Percentiles rank a stretch among this genome's conserved stretches.
These are phyloP conservation scores for Tuber brumale DNA, from an alignment of 495 filamentous ascomycete genomes.

Conservation along the genomic window DNA sequence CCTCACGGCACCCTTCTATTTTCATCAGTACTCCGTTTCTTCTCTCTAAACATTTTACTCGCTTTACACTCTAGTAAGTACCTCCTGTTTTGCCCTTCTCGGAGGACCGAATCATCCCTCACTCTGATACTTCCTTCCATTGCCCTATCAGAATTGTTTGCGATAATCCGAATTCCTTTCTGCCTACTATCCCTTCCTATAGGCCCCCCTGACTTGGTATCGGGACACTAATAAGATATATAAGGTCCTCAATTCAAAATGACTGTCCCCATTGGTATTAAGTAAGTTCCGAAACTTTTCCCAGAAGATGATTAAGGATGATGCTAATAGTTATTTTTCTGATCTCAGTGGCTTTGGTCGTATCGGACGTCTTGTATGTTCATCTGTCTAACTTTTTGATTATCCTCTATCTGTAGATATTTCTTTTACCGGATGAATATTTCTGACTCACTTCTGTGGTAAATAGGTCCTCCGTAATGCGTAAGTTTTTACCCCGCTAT, in stretches of 20 bases:
- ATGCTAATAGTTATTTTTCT: constrained; percentile 1
- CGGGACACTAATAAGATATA: neutral
- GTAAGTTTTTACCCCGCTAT: constrained; percentile 49
- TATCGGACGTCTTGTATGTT: constrained; percentile 87
- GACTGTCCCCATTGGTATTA: constrained; percentile 41
- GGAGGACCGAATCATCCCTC: neutral
- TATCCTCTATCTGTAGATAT: neutral
- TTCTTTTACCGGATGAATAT: neutral
- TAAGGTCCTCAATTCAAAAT: constrained; percentile 28
- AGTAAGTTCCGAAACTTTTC: constrained; percentile 22
- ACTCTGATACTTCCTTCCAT: neutral
- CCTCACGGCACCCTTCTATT: constrained; percentile 1
- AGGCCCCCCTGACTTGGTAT: neutral
- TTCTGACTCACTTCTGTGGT: constrained; percentile 25
- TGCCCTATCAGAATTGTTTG: neutral
- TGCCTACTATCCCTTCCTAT: neutral
- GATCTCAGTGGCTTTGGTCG: constrained; percentile 94
- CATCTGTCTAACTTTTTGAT: neutral
- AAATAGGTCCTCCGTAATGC: constrained; percentile 67
- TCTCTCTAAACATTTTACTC: neutral
- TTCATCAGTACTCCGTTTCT: constrained; percentile 8
- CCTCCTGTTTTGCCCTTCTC: neutral
- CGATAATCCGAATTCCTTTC: neutral
- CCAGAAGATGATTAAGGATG: neutral
- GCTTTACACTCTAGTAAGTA: constrained; percentile 25